Evolutionary conservation across 2,329 filamentous ascomycete species (phyloP).

Genomic region (Thielaviopsis populi): DNA sequence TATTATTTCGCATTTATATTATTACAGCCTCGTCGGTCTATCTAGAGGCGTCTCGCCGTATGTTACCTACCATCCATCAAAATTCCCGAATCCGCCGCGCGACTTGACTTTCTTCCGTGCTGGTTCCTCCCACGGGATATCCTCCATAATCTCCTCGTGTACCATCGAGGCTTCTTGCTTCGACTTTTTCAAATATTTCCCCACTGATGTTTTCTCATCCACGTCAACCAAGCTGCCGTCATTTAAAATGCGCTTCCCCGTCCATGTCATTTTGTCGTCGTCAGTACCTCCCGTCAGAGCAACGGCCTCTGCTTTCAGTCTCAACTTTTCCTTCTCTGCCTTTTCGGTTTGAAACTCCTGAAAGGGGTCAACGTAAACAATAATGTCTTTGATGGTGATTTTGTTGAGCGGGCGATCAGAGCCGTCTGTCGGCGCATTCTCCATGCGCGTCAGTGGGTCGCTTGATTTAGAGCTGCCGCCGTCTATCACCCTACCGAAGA

Average conservation of each 20-base stretch:
- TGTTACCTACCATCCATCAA: slow-evolving; percentile 68
- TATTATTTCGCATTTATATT: no score
- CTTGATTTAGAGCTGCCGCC: slow-evolving; percentile 31
- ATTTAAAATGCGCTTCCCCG: slow-evolving; percentile 70
- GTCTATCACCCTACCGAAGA: slow-evolving; percentile 76
- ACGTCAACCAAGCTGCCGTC: slow-evolving; percentile 42
- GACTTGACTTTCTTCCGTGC: slow-evolving; percentile 66
- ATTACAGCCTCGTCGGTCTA: no score
- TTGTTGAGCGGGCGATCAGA: slow-evolving; percentile 61
- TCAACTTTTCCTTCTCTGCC: slow-evolving; percentile 43
- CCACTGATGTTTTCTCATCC: slow-evolving; percentile 36
- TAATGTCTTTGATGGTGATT: slow-evolving; percentile 66
- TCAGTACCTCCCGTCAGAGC: slow-evolving; percentile 56
- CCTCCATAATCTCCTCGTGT: slow-evolving; percentile 46
- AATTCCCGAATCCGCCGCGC: slow-evolving; percentile 74
- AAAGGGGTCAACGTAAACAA: slow-evolving; percentile 87
- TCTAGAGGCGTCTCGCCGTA: no score
- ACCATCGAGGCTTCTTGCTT: slow-evolving; percentile 18
- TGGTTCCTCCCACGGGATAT: slow-evolving; percentile 54
- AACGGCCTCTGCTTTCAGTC: slow-evolving; percentile 46
- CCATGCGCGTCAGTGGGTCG: slow-evolving; percentile 58
- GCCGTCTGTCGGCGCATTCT: slow-evolving; percentile 61
- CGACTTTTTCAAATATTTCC: slow-evolving; percentile 59
- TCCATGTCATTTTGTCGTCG: slow-evolving; percentile 89
- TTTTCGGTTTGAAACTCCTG: slow-evolving; percentile 77